phyloP scores from a whole-genome alignment of 345 rosid genomes.

The Heritiera fomes region DNA sequence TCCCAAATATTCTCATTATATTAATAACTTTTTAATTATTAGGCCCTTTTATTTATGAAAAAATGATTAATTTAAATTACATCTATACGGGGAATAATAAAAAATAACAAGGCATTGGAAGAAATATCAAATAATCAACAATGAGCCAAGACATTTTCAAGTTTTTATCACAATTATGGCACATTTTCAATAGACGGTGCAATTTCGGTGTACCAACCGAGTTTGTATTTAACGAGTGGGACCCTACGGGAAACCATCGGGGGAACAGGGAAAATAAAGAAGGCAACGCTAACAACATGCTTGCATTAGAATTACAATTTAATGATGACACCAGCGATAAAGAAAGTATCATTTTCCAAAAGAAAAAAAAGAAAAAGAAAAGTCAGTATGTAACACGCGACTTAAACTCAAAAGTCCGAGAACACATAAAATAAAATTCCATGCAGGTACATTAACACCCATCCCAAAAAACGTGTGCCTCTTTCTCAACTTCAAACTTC shows the following conservation, averaged over 20 bases:
- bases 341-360: background rate
- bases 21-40: too few species aligned
- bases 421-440: background rate
- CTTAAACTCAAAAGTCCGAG: background rate
- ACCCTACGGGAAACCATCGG: background rate
- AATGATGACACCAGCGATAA: background rate
- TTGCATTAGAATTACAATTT: background rate
- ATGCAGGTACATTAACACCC: conserved; percentile 12
- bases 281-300: background rate
- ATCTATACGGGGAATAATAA: too few species aligned
- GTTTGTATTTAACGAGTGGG: background rate
- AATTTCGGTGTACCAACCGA: conserved; percentile 8
- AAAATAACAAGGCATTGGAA: too few species aligned
- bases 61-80: too few species aligned
- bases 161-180: background rate
- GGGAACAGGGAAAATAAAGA: background rate
- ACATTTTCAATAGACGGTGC: background rate
- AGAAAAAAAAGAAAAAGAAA: background rate
- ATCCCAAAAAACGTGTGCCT: conserved; percentile 7
- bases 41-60: too few species aligned
- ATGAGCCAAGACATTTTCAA: too few species aligned
- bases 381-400: background rate
- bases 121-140: too few species aligned
- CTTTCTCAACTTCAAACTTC: background rate
- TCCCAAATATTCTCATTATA: too few species aligned